These are phyloP conservation scores for Asterophora lycoperdoides DNA, from an alignment of 768 basidiomycete species.

Conservation along the genomic window DNA sequence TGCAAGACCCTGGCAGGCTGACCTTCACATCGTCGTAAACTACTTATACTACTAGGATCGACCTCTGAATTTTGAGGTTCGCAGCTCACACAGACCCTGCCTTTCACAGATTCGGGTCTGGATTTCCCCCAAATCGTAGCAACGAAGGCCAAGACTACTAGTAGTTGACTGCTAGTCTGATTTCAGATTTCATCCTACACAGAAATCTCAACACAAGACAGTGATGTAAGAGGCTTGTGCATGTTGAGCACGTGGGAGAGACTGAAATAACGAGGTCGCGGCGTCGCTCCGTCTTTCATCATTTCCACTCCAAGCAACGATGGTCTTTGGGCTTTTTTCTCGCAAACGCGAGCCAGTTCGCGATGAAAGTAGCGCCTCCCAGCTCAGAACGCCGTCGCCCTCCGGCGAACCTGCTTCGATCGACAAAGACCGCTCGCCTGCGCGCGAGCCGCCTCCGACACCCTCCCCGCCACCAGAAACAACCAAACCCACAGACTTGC, in stretches of 20 bases:
- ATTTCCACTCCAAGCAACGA: background rate
- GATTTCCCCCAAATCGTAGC: too few relatives aligned
- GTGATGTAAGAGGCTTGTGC: too few relatives aligned
- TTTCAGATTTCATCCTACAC: too few relatives aligned
- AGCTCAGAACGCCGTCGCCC: constrained; percentile 16
- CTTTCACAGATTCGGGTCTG: too few relatives aligned
- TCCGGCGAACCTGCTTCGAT: constrained; percentile 10
- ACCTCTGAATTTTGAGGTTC: too few relatives aligned
- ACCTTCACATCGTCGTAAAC: too few relatives aligned
- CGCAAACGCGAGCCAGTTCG: constrained; percentile 7
- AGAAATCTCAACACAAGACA: too few relatives aligned
- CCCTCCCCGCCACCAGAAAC: constrained; percentile 16
- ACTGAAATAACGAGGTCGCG: constrained; percentile 4
- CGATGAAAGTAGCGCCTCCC: background rate
- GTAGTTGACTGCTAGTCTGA: too few relatives aligned
- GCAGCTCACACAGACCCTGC: too few relatives aligned
- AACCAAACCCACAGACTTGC: constrained; percentile 27
- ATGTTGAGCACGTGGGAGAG: constrained; percentile 1
- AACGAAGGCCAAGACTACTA: too few relatives aligned
- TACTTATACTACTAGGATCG: too few relatives aligned
- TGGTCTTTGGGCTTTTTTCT: constrained; percentile 18
- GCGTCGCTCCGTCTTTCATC: background rate
- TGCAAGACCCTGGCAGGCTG: too few relatives aligned
- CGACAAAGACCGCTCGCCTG: constrained; percentile 13
- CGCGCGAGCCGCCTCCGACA: constrained; percentile 13